Percentiles rank a stretch among this genome's conserved stretches.
Evolutionary conservation across 129 eudicot genomes (phyloP).

Genomic region (Saposhnikovia divaricata): DNA sequence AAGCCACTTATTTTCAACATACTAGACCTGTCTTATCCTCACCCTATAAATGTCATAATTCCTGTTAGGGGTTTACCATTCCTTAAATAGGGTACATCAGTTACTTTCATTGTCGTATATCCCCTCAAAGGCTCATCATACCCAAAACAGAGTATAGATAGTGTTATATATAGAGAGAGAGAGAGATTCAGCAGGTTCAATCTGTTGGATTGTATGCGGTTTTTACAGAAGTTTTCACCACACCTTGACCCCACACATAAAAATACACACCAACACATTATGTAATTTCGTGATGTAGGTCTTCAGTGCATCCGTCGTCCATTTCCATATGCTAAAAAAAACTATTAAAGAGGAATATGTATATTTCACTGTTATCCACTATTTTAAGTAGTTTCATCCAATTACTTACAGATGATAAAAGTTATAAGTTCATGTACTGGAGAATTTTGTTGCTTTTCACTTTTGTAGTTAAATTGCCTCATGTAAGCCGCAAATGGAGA

Average conservation of each 20-base stretch:
- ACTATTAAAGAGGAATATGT: not conserved
- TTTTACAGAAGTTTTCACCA: not conserved
- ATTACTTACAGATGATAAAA: not conserved
- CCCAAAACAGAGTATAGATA: not conserved
- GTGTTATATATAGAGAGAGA: not conserved
- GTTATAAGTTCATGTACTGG: not conserved
- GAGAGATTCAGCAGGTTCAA: not conserved
- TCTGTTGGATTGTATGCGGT: not conserved
- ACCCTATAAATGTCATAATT: not conserved
- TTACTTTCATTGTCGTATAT: not conserved
- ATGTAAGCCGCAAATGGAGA: not conserved
- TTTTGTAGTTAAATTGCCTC: not conserved
- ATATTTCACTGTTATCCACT: not conserved
- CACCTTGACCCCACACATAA: not conserved
- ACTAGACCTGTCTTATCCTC: not conserved
- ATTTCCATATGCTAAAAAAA: not conserved
- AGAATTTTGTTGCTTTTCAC: not conserved
- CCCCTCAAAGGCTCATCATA: not conserved
- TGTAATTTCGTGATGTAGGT: not conserved
- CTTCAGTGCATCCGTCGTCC: not conserved
- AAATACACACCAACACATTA: not conserved
- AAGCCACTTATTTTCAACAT: not conserved
- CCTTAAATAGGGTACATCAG: not conserved
- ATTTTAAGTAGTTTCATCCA: not conserved
- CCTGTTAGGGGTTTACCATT: not conserved